phyloP scores from a whole-genome alignment of 805 yeast species.

The Schwanniomyces occidentalis region DNA sequence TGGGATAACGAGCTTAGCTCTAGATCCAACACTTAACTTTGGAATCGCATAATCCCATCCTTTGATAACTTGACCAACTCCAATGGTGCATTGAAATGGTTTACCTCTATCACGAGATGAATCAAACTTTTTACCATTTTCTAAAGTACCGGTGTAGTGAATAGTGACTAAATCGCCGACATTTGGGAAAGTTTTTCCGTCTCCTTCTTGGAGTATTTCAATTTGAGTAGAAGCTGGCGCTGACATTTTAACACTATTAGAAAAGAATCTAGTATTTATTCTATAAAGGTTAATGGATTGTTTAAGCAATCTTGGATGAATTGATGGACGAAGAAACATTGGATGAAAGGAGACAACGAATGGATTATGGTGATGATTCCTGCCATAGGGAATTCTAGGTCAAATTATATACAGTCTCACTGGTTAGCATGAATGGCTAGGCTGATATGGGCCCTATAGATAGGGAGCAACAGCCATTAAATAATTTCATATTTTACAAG shows the following conservation, averaged over 20 bases:
- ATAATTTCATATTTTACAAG: no score
- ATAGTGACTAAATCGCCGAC: constrained; percentile 87
- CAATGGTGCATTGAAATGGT: constrained; percentile 92
- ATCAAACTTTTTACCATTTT: constrained; percentile 94
- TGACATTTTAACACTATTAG: constrained; percentile 25
- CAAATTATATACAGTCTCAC: no score
- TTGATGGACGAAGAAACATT: constrained; percentile 4
- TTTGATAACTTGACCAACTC: constrained; percentile 93
- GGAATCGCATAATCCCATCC: constrained; percentile 98
- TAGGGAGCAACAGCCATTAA: no score
- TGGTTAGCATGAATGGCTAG: no score
- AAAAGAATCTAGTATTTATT: constrained; percentile 1
- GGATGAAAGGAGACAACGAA: no score
- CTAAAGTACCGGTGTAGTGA: constrained; percentile 94
- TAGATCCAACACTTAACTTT: constrained; percentile 87
- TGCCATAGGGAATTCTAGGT: no score
- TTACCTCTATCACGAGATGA: constrained; percentile 93
- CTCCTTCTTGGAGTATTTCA: constrained; percentile 59
- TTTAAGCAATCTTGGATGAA: constrained; percentile 1
- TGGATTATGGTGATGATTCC: no score
- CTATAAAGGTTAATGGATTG: constrained; percentile 1
- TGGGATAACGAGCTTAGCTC: constrained; percentile 89
- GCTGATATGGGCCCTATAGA: no score
- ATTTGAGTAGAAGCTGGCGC: constrained; percentile 43
- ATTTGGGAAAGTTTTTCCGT: constrained; percentile 84